These are phyloP conservation scores for Ciborinia camelliae DNA, from an alignment of 2,329 filamentous ascomycete species.

Conservation along the genomic window DNA sequence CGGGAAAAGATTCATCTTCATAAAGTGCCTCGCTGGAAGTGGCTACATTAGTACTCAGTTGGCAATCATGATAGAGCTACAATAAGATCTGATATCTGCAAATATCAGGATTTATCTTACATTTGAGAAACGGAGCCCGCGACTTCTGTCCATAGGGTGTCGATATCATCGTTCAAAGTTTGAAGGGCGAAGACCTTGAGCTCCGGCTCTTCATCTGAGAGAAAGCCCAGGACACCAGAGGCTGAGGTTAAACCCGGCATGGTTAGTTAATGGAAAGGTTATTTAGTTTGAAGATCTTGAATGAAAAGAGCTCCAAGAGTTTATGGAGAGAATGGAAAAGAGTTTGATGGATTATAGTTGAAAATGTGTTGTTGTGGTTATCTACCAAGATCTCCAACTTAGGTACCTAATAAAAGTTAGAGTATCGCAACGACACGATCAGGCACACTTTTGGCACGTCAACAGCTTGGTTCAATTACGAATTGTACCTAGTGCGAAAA, in stretches of 20 bases:
- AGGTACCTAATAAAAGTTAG: background rate
- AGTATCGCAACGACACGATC: conserved; percentile 6
- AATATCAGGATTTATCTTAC: conserved; percentile 50
- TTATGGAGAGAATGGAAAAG: background rate
- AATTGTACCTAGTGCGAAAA: background rate
- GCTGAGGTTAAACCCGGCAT: conserved; percentile 96
- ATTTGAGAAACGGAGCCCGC: conserved; percentile 89
- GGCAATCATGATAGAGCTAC: background rate
- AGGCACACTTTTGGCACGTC: conserved; percentile 21
- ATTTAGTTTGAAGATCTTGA: background rate
- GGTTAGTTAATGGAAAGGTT: conserved; percentile 11
- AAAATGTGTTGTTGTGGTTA: background rate
- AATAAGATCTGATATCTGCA: background rate
- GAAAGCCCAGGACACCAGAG: conserved; percentile 89
- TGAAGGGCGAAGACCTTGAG: conserved; percentile 93
- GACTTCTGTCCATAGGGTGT: conserved; percentile 96
- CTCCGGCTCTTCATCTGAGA: conserved; percentile 90
- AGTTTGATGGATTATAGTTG: background rate
- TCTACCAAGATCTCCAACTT: background rate
- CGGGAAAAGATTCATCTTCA: conserved; percentile 91
- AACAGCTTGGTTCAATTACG: conserved; percentile 16
- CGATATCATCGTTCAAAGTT: conserved; percentile 93
- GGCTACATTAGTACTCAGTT: conserved; percentile 24
- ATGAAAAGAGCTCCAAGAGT: background rate
- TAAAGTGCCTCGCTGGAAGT: conserved; percentile 82